These are phyloP conservation scores for Penicillium coprophilum DNA, from an alignment of 495 filamentous ascomycete genomes.

Conservation along the genomic window DNA sequence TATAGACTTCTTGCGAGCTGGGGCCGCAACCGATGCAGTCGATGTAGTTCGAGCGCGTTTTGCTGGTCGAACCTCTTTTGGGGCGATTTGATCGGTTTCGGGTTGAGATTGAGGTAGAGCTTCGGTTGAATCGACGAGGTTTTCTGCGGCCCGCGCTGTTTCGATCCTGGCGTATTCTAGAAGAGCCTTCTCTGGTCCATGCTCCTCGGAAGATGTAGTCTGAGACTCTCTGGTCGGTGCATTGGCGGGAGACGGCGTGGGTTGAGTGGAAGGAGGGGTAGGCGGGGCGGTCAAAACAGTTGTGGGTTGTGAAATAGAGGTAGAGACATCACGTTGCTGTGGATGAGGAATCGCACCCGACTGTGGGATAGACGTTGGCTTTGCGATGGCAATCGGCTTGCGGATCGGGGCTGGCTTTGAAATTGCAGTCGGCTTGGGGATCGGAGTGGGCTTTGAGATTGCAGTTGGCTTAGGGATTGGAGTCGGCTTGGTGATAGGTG, in stretches of 20 bases:
- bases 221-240: constrained; percentile 1
- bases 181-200: constrained; percentile 6
- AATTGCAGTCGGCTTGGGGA: not conserved
- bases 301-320: constrained; percentile 13
- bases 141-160: constrained; percentile 6
- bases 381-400: not conserved
- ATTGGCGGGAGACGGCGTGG: not conserved
- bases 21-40: not conserved
- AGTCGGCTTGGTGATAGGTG: constrained; percentile 16
- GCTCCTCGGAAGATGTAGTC: constrained; percentile 1
- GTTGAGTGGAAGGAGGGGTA: constrained; percentile 6
- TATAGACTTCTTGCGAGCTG: constrained; percentile 3
- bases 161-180: constrained; percentile 5
- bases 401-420: not conserved
- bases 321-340: not conserved
- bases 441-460: not conserved
- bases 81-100: constrained; percentile 6
- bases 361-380: not conserved
- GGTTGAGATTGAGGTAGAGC: not conserved
- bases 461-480: not conserved
- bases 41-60: constrained; percentile 24
- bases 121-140: not conserved
- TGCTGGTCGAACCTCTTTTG: constrained; percentile 7
- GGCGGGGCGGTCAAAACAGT: not conserved
- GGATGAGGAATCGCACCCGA: not conserved